Evolutionary conservation across 2,329 filamentous ascomycete species (phyloP), one percentile per base, ranked within the genome.

Genomic region (Neurospora sp.): DNA sequence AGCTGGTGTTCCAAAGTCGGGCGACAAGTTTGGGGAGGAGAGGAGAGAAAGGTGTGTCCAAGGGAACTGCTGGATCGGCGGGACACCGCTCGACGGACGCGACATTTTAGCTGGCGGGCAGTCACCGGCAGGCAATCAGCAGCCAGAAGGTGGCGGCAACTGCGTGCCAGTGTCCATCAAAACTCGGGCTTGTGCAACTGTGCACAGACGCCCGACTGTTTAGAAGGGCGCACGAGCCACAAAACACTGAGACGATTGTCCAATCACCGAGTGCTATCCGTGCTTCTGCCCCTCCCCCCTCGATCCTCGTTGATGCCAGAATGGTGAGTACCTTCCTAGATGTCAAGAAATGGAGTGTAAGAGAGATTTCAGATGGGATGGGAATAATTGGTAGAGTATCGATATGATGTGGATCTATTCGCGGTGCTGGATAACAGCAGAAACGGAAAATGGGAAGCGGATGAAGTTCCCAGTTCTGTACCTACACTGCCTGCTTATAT

Each of bases 1-100:
- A 76, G 74, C 74, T 76, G 74, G 71, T 71, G 46, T 57, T 57
- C 46, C 46, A 72, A 65, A 28, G 33, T 62, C 23, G 66, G 28
- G 67, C 46, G 41, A 37, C 15, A 36, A 57, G 46, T 57, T 68
- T 46, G 66, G 23, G 69, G 36, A 52, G 41, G 41, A 57, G 23
- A 57, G 52, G 28, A n/a, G 17, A 33, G 38, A 39, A 67, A 17
- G 17, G 46, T 33, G 46, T 57, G 46, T 57, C 46, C 46, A 23
- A 57, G 23, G 46, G 46, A 57, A 57, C 46, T 17, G 46, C 46
- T 57, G 46, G 46, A 57, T 57, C 46, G 46, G 46, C 46, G 46
- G 11, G 46, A 57, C 23, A 57, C 46, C 12, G 23, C 46, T 57
- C 46, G 46, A 57, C 46, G 23, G 46, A 57, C 46, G 46, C 23